Conservation (phyloP, 208 protist genomes). For the Wallacemonas sp. region DNA sequence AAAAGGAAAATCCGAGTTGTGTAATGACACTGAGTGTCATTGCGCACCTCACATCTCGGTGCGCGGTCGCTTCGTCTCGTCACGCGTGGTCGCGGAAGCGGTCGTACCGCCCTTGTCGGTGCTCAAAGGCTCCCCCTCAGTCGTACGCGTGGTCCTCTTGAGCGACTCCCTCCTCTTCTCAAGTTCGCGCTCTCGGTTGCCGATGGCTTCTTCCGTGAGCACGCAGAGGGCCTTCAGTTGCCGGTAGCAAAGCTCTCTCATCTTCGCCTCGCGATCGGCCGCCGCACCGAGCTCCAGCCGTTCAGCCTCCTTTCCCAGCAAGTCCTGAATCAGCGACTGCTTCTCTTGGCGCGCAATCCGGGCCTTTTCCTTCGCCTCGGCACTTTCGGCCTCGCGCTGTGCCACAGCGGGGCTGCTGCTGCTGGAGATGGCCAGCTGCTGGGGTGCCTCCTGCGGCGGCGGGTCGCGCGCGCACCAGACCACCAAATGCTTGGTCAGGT, state of each 20-base stretch:
- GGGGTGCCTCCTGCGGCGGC: conserved; percentile 53
- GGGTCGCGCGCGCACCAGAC: conserved; percentile 81
- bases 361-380: conserved; percentile 19
- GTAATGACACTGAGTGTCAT: too few species aligned
- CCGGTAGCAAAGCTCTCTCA: conserved; percentile 58
- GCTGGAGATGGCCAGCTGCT: conserved; percentile 63
- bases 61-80: too few species aligned
- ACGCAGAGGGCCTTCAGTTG: conserved; percentile 68
- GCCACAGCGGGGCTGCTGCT: neutral
- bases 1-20: too few species aligned
- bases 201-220: conserved; percentile 44
- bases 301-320: conserved; percentile 38
- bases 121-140: neutral
- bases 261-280: conserved; percentile 30
- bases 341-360: conserved; percentile 33
- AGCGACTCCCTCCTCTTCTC: conserved; percentile 37
- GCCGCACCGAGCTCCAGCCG: conserved; percentile 23
- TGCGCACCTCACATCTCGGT: too few species aligned
- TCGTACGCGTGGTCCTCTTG: neutral
- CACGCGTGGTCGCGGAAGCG: neutral
- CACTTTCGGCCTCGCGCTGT: neutral
- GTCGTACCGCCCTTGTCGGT: neutral
- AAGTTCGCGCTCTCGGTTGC: conserved; percentile 35
- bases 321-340: conserved; percentile 42
- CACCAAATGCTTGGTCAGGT: conserved; percentile 54